Evolutionary conservation across 208 protist genomes (phyloP).

Genomic region (Trypanosoma mega): DNA sequence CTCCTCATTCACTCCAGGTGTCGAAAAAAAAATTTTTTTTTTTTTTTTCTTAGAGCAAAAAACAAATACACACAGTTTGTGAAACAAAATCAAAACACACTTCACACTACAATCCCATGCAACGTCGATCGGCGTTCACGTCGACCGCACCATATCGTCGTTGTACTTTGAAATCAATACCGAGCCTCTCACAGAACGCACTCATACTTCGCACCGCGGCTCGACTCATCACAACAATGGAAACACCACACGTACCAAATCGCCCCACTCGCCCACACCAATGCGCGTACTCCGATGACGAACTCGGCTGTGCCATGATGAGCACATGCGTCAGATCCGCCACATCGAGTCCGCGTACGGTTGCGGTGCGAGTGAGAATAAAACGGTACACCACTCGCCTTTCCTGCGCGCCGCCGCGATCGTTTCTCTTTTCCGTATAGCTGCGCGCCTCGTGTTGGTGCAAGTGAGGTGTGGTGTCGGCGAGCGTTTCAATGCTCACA

Average conservation of each 20-base stretch:
- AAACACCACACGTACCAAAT: constrained; percentile 54
- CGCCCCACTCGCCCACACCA: constrained; percentile 87
- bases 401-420: too few species aligned
- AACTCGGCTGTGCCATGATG: constrained; percentile 57
- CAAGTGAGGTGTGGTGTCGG: too few species aligned
- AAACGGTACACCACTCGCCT: constrained; percentile 27
- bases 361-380: constrained; percentile 39
- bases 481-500: too few species aligned
- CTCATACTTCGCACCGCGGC: constrained; percentile 48
- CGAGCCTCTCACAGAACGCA: constrained; percentile 63
- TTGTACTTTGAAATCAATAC: constrained; percentile 52
- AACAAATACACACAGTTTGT: not conserved
- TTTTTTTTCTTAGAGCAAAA: not conserved
- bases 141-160: constrained; percentile 51
- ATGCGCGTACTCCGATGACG: constrained; percentile 75
- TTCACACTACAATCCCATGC: constrained; percentile 26
- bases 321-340: constrained; percentile 71
- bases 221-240: constrained; percentile 63
- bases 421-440: too few species aligned
- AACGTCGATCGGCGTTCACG: constrained; percentile 45
- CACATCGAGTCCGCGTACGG: constrained; percentile 77
- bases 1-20: too few species aligned
- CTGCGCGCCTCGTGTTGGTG: too few species aligned
- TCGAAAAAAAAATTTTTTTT: not conserved
- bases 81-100: constrained; percentile 12